phyloP scores from a whole-genome alignment of 2,329 filamentous ascomycete species.

The Neopestalotiopsis clavispora region DNA sequence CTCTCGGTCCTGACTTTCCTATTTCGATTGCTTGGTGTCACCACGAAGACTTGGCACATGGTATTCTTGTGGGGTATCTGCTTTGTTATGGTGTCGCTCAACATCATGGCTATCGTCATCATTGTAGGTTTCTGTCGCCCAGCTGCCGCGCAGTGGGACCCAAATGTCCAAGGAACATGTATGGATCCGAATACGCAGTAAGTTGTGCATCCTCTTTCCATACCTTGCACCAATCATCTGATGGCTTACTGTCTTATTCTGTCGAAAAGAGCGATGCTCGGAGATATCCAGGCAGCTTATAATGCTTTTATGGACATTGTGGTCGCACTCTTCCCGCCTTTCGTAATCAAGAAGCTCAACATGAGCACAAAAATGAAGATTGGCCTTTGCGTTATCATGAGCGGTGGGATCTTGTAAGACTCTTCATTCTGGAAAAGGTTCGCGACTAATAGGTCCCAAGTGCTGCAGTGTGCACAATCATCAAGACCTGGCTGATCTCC shows the following conservation, averaged over 20 bases:
- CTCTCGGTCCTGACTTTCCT: slow-evolving; percentile 21
- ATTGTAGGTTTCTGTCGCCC: slow-evolving; percentile 16
- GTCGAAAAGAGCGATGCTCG: neutral
- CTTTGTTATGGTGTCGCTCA: slow-evolving; percentile 11
- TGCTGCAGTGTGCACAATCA: slow-evolving; percentile 9
- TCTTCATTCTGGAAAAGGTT: neutral
- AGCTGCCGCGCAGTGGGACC: slow-evolving; percentile 12
- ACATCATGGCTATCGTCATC: slow-evolving; percentile 16
- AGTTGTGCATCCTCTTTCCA: neutral
- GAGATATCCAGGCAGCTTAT: slow-evolving; percentile 7
- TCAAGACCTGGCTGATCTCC: slow-evolving; percentile 11
- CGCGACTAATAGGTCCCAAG: neutral
- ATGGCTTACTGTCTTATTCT: neutral
- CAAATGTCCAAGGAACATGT: neutral
- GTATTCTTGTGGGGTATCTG: slow-evolving; percentile 18
- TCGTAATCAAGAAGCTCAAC: slow-evolving; percentile 19
- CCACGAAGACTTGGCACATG: slow-evolving; percentile 12
- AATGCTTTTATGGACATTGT: slow-evolving; percentile 20
- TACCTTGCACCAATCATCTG: neutral
- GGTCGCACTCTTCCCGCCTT: slow-evolving; percentile 15
- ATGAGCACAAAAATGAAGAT: neutral
- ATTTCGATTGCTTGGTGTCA: slow-evolving; percentile 16
- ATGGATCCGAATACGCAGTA: neutral
- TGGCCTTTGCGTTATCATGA: neutral
- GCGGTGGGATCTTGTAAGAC: neutral